Base-by-base conservation (phyloP, 345 rosid species). In the Gossypium anomalum region DNA sequence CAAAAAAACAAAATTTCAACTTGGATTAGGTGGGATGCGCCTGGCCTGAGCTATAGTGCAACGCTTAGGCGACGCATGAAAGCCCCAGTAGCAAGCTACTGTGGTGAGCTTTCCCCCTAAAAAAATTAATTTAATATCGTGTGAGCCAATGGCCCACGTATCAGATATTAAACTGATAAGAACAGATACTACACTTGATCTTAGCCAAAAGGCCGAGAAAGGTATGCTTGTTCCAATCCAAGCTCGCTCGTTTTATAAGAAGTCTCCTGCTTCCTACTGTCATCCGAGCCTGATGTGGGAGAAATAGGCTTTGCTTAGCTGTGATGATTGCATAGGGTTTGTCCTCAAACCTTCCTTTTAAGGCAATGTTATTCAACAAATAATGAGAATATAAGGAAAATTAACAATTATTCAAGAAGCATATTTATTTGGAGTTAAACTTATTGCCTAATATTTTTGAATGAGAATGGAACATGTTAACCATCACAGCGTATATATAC, bases 141-240 rank as follows among this genome's bases (percentile, higher is more conserved):
- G 55, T 51, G 55, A 7, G 6, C 77, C 82, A 7, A 58, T 86
- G 81, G 53, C 75, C 61, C 83, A 80, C 86, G 70, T 75, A 81
- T 85, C 89, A 85, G 82, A 85, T 87, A 83, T 85, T 87, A 81
- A 85, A 85, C 85, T 85, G 86, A 83, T 85, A 87, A 87, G 86
- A 84, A 85, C 85, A 84, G 86, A 84, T 87, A 84, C 89, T 84
- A 84, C 86, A 85, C 86, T 84, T 87, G 87, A 89, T 89, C 87
- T 84, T 84, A 87, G 86, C 88, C 87, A 84, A 85, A 84, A 87
- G 89, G 88, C 93, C 87, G 89, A 84, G 86, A 85, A 87, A 85
- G 88, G 85, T 83, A 85, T 81, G 86, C 1, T 34, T 5, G 3
- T 0, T 29, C 2, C 2, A 0, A 0, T 0, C 13, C 0, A 62